Evolutionary conservation across 129 eudicot genomes (phyloP).

Genomic region (Arctium minus): DNA sequence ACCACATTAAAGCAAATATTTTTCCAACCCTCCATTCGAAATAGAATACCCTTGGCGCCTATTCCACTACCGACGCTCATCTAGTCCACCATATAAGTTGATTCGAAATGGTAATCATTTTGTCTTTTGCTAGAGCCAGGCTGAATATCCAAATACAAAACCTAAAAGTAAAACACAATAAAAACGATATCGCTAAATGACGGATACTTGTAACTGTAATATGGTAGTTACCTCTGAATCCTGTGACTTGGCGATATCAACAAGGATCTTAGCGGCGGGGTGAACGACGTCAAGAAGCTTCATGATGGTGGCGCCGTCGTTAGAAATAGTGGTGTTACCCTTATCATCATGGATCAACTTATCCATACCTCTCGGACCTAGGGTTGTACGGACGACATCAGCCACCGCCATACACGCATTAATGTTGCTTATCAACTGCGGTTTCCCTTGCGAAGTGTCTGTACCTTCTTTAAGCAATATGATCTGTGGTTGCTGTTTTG

Average conservation of each 20-base stretch:
- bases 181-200: neutral
- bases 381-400: conserved; percentile 93
- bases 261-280: conserved; percentile 97
- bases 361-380: conserved; percentile 99
- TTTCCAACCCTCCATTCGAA: neutral
- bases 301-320: conserved; percentile 99
- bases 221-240: conserved; percentile 71
- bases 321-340: conserved; percentile 93
- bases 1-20: neutral
- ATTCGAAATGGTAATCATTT: neutral
- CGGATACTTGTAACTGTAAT: neutral
- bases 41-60: neutral
- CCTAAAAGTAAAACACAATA: neutral
- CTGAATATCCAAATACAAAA: neutral
- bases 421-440: conserved; percentile 90
- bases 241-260: conserved; percentile 93
- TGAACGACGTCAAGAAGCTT: conserved; percentile 94
- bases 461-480: conserved; percentile 95
- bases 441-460: conserved; percentile 93
- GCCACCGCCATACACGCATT: conserved; percentile 92
- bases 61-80: neutral
- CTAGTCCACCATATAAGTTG: neutral
- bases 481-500: conserved; percentile 92
- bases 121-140: conserved; percentile 1
- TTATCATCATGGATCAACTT: conserved; percentile 92